Base-by-base conservation (phyloP, 106 monocot species). In the Gastrodia elata region DNA sequence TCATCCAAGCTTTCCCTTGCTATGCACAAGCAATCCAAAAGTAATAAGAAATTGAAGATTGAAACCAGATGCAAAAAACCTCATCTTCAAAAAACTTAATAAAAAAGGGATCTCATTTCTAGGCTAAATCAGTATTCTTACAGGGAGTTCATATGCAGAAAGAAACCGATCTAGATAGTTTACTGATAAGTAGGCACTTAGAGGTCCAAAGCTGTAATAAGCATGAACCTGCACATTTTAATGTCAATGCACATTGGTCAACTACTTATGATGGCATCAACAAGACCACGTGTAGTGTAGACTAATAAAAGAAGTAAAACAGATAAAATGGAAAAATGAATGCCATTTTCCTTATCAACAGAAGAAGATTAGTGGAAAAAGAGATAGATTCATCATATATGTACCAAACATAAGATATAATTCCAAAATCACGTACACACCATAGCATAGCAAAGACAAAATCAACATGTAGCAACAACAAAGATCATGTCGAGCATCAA, bases 161-260 rank as follows among this genome's bases (percentile, higher is more conserved):
- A 92, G 86, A 42, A 92, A 92, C 59, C 92, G 59, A 82, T 92
- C 92, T 80, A 92, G 73, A 70, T 92, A 92, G 78, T 92, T 92
- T 68, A 84, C 74, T 71, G 92, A 80, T 41, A 92, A 52, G 64
- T 84, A 92, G 18, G 80, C 76, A 77, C 79, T 84, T 41, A 89
- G 59, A 34, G 92, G 89, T 72, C 92, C 89, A 87, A 89, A 92
- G 71, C 72, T 80, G 84, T 84, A 87, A 69, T 87, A 74, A 22
- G 82, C 77, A 76, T 92, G 92, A 74, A 86, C 91, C 91, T 92
- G 88, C 71, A 25, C 42, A 75, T 15, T 36, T 38, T 3, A 69
- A 61, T n/a, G n/a, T n/a, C n/a, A 65, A 9, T 56, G n/a, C 33
- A 64, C 73, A 70, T 0, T 16, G 27, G 39, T 24, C 33, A 27